Conservation (phyloP, 2,329 filamentous ascomycete species). For the Sarocladiaceae sp. region DNA sequence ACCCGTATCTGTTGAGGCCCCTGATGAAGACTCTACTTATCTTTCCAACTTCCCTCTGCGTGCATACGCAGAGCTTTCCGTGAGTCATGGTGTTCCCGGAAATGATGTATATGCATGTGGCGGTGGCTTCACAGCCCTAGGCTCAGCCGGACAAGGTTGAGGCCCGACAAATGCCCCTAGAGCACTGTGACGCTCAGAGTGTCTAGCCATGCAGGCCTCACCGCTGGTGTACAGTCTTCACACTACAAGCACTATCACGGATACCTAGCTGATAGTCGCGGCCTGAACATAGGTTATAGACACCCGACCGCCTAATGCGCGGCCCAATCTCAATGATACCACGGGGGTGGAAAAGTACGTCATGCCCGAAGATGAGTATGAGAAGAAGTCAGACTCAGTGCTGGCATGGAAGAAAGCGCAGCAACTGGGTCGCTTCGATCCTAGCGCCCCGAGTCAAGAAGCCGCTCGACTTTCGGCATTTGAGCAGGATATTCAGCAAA, state of each 20-base stretch:
- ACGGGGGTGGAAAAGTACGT: constrained; percentile 84
- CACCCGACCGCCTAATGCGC: constrained; percentile 68
- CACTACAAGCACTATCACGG: background rate
- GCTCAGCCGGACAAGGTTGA: constrained; percentile 5
- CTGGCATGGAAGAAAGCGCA: constrained; percentile 94
- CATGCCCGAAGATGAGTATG: constrained; percentile 83
- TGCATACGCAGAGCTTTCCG: constrained; percentile 74
- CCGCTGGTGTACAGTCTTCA: background rate
- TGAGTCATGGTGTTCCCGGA: constrained; percentile 44
- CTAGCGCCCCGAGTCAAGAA: constrained; percentile 69
- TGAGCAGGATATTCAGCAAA: constrained; percentile 64
- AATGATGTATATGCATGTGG: background rate
- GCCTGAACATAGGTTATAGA: constrained; percentile 62
- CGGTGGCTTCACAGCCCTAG: background rate
- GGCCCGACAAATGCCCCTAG: background rate
- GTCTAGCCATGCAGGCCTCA: background rate
- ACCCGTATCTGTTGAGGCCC: constrained; percentile 59
- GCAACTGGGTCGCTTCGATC: constrained; percentile 94
- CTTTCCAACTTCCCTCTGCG: constrained; percentile 63
- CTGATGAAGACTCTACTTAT: constrained; percentile 66
- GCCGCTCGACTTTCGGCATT: constrained; percentile 67
- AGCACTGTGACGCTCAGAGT: background rate
- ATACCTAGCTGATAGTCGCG: background rate
- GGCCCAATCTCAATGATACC: constrained; percentile 77
- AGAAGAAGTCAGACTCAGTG: constrained; percentile 80